Conservation (phyloP, 306 rosid species). For the Purshia tridentata region DNA sequence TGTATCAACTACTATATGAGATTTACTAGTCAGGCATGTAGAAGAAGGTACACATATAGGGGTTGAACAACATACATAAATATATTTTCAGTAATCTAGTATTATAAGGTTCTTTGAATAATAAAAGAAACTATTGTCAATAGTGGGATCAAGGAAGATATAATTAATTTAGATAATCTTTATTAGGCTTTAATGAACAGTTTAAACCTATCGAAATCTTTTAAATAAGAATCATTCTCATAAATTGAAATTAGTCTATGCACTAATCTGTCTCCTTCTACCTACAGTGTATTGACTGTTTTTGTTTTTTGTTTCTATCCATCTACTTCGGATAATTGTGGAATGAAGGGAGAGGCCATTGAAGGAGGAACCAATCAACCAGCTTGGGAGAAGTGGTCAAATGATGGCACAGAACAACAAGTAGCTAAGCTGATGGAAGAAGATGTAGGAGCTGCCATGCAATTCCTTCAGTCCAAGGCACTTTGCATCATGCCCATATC, state of each 20-base stretch:
- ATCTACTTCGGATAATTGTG: neutral
- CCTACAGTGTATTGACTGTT: neutral
- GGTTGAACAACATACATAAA: neutral
- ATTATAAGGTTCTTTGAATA: too few species aligned
- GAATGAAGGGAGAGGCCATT: constrained; percentile 55
- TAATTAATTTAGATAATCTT: neutral
- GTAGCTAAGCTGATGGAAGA: constrained; percentile 98
- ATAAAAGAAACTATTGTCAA: too few species aligned
- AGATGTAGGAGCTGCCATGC: constrained; percentile 99
- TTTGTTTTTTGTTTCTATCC: constrained; percentile 6
- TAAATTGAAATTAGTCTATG: neutral
- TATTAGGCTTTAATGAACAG: neutral
- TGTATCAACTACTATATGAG: neutral
- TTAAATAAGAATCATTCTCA: too few species aligned
- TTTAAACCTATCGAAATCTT: neutral
- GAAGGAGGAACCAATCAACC: constrained; percentile 60
- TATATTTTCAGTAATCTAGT: too few species aligned
- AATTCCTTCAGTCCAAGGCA: constrained; percentile 92
- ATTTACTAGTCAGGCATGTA: neutral
- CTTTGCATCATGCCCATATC: constrained; percentile 98
- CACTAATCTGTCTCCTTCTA: neutral
- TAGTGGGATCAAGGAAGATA: too few species aligned
- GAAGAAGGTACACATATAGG: neutral
- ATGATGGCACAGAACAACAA: constrained; percentile 89
- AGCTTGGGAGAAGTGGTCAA: constrained; percentile 97